Evolutionary conservation across 192 early-diverging fungal genomes (phyloP).

Genomic region (Chytriomyces sp.): DNA sequence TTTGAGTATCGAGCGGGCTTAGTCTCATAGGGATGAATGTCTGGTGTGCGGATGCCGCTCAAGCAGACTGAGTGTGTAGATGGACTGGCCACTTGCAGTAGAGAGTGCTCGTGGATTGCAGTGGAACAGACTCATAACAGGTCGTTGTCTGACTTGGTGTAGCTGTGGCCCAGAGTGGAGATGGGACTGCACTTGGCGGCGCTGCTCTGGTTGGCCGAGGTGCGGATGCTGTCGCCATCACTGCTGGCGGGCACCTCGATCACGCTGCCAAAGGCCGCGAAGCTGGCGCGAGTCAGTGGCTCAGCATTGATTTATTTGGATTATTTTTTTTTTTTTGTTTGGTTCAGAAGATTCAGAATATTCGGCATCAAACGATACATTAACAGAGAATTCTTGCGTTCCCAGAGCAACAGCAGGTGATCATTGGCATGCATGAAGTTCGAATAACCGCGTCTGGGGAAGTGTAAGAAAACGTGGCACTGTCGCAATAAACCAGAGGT

Average conservation of each 20-base stretch:
- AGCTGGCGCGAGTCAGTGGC: slow-evolving; percentile 68
- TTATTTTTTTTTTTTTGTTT: too few relatives aligned
- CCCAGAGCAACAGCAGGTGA: too few relatives aligned
- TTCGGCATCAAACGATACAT: too few relatives aligned
- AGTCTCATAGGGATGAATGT: slow-evolving; percentile 77
- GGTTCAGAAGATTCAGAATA: too few relatives aligned
- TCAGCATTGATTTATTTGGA: not conserved
- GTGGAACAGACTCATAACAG: slow-evolving; percentile 4
- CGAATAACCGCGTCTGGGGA: too few relatives aligned
- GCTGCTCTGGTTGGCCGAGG: slow-evolving; percentile 74
- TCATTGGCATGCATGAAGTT: too few relatives aligned
- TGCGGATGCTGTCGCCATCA: not conserved
- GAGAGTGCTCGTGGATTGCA: slow-evolving; percentile 1
- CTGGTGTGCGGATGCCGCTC: slow-evolving; percentile 86
- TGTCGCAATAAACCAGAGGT: too few relatives aligned
- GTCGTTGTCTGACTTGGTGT: slow-evolving; percentile 14
- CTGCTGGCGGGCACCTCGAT: slow-evolving; percentile 38
- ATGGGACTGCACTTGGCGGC: slow-evolving; percentile 74
- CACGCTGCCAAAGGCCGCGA: slow-evolving; percentile 74
- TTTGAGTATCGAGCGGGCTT: not conserved
- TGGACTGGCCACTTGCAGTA: not conserved
- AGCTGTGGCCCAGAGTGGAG: slow-evolving; percentile 54
- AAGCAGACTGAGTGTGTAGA: slow-evolving; percentile 55
- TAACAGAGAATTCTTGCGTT: too few relatives aligned
- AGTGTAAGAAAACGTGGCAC: too few relatives aligned